Base-by-base conservation (phyloP, 306 rosid species). In the Gillenia trifoliata region DNA sequence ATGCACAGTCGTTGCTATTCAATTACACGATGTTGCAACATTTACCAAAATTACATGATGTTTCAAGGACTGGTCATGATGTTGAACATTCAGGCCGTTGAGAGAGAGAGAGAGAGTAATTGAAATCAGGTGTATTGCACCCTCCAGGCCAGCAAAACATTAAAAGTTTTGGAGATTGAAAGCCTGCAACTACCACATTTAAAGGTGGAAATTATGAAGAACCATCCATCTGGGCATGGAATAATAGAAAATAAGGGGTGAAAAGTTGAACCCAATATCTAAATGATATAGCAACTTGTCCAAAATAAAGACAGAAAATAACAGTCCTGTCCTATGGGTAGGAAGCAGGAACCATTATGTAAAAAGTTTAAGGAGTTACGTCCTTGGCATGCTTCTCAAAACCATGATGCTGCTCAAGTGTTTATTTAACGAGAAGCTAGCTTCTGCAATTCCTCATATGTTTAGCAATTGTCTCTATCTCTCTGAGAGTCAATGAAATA, bases 331-430 rank as follows among this genome's bases (percentile, higher is more conserved):
- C 41, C 41, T n/a, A n/a, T n/a, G n/a, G n/a, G n/a, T n/a, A n/a
- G n/a, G n/a, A n/a, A n/a, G n/a, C n/a, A n/a, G n/a, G n/a, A n/a
- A n/a, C n/a, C n/a, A n/a, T n/a, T n/a, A n/a, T n/a, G n/a, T n/a
- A n/a, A n/a, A n/a, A n/a, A n/a, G n/a, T n/a, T n/a, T n/a, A n/a
- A n/a, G n/a, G n/a, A n/a, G n/a, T n/a, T n/a, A n/a, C n/a, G n/a
- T n/a, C n/a, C n/a, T n/a, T n/a, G n/a, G 66, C 75, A 71, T 71
- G 75, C 66, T 55, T 56, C 75, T 71, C 17, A 56, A 71, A 56
- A 55, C 54, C 17, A 23, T 55, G 5, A 70, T 70, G 52, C 34
- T 55, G 36, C 34, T 23, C 25, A 8, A 2, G 41, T 38, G 9
- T 7, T 33, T 23, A 30, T 71, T 56, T 3, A 55, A 54, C 9